A percentile compares a stretch with the other conserved stretches of the same genome.
phyloP scores from a whole-genome alignment of 495 filamentous ascomycete genomes.

The Aspergillus avenaceus region DNA sequence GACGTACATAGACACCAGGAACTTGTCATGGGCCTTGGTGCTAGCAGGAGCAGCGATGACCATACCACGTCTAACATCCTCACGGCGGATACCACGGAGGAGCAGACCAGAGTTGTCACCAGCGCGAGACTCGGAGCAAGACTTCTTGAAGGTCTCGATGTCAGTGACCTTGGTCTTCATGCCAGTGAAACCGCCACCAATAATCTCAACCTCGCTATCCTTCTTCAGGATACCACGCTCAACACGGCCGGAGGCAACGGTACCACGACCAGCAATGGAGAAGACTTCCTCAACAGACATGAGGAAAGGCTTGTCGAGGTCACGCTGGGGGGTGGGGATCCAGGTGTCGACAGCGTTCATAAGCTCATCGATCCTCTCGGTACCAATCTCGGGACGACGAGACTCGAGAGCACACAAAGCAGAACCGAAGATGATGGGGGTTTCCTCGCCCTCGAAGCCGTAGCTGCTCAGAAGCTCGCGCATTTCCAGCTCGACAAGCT shows the following conservation, averaged over 20 bases:
- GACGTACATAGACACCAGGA: constrained; percentile 93
- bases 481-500: constrained; percentile 99
- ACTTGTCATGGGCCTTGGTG: constrained; percentile 78
- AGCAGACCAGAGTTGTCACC: constrained; percentile 99
- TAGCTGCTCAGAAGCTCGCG: constrained; percentile 88
- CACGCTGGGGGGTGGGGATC: constrained; percentile 92
- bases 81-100: constrained; percentile 88
- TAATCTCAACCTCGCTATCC: constrained; percentile 87
- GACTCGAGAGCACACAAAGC: constrained; percentile 92
- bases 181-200: constrained; percentile 68
- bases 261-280: constrained; percentile 95
- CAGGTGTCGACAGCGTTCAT: constrained; percentile 87
- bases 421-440: constrained; percentile 93
- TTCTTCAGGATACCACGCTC: constrained; percentile 91
- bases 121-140: constrained; percentile 85
- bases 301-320: constrained; percentile 94
- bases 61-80: constrained; percentile 93
- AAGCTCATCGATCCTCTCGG: constrained; percentile 79
- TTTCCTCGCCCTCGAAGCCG: constrained; percentile 97
- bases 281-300: constrained; percentile 99
- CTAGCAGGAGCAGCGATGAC: constrained; percentile 75
- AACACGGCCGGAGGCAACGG: constrained; percentile 92
- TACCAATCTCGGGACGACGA: constrained; percentile 82
- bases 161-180: constrained; percentile 99
- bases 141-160: constrained; percentile 99